Evolutionary conservation across 2,329 filamentous ascomycete species (phyloP).

Genomic region (Xylariomycetidae sp.): DNA sequence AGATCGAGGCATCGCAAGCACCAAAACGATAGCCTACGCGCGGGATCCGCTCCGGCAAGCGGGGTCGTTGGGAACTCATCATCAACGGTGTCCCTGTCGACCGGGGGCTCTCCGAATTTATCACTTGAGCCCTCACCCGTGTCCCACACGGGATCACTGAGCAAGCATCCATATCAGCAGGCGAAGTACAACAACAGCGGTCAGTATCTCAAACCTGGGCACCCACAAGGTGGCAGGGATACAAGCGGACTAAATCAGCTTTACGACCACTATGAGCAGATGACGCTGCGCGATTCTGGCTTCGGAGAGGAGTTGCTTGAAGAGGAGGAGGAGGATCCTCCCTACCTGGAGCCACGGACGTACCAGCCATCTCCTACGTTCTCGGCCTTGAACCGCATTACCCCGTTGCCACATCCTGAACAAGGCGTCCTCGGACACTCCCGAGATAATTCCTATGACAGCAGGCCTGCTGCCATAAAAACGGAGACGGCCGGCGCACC

Average conservation of each 20-base stretch:
- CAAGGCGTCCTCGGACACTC: too few relatives aligned
- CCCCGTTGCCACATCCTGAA: conserved; percentile 13
- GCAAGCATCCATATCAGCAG: too few relatives aligned
- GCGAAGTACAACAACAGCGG: too few relatives aligned
- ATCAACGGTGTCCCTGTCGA: conserved; percentile 32
- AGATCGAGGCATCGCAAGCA: conserved; percentile 30
- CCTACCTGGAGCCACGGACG: conserved; percentile 8
- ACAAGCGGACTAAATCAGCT: conserved; percentile 41
- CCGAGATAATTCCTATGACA: conserved; percentile 21
- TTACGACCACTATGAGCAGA: conserved; percentile 54
- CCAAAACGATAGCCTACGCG: too few relatives aligned
- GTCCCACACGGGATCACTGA: conserved; percentile 12
- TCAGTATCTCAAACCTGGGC: too few relatives aligned
- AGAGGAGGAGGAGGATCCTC: conserved; percentile 12
- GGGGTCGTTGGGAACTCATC: conserved; percentile 36
- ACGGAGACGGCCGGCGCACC: conserved; percentile 18
- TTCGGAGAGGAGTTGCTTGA: conserved; percentile 14
- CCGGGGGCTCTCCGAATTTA: too few relatives aligned
- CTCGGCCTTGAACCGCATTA: conserved; percentile 17
- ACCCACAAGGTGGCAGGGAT: too few relatives aligned
- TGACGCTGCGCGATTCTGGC: conserved; percentile 42
- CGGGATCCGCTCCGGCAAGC: too few relatives aligned
- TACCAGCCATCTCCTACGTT: conserved; percentile 12
- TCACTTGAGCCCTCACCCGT: conserved; percentile 4
- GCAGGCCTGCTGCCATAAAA: conserved; percentile 21